These are phyloP conservation scores for Metarhizium humberi DNA, from an alignment of 2,329 filamentous ascomycete species.

Conservation along the genomic window DNA sequence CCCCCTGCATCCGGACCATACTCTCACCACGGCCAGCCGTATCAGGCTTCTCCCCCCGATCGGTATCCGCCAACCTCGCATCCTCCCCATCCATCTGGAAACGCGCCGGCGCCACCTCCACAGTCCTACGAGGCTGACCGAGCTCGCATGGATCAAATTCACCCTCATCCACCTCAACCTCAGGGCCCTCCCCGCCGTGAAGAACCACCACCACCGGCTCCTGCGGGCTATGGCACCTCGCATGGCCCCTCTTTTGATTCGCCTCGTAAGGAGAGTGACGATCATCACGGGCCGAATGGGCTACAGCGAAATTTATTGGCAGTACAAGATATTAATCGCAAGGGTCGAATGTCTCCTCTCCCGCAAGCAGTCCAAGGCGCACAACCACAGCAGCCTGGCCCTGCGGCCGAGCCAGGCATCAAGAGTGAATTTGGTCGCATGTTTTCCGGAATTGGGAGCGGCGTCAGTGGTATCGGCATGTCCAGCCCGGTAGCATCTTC, in stretches of 20 bases:
- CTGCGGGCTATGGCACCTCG: conserved; percentile 37
- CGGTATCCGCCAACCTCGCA: conserved; percentile 26
- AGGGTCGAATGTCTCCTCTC: conserved; percentile 76
- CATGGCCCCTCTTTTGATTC: conserved; percentile 31
- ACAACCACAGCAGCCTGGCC: conserved; percentile 69
- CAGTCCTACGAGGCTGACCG: conserved; percentile 42
- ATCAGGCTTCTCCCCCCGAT: conserved; percentile 21
- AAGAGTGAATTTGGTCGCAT: conserved; percentile 93
- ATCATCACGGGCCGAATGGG: conserved; percentile 24
- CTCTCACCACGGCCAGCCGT: conserved; percentile 19
- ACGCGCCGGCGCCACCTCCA: conserved; percentile 19
- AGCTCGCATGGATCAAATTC: conserved; percentile 31
- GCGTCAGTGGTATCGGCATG: conserved; percentile 39
- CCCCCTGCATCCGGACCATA: conserved; percentile 32
- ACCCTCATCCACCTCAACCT: conserved; percentile 24
- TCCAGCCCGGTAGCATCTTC: conserved; percentile 40
- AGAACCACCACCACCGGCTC: conserved; percentile 39
- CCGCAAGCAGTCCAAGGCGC: conserved; percentile 92
- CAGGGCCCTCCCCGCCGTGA: conserved; percentile 32
- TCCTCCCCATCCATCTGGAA: conserved; percentile 20
- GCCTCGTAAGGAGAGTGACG: conserved; percentile 29
- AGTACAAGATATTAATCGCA: conserved; percentile 71
- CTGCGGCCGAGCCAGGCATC: conserved; percentile 75
- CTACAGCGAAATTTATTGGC: conserved; percentile 59
- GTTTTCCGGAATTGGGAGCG: conserved; percentile 79